A percentile compares a stretch with the other conserved stretches of the same genome.
These are phyloP conservation scores for Bremia lactucae DNA, from an alignment of 352 stramenopile species.

Conservation along the genomic window DNA sequence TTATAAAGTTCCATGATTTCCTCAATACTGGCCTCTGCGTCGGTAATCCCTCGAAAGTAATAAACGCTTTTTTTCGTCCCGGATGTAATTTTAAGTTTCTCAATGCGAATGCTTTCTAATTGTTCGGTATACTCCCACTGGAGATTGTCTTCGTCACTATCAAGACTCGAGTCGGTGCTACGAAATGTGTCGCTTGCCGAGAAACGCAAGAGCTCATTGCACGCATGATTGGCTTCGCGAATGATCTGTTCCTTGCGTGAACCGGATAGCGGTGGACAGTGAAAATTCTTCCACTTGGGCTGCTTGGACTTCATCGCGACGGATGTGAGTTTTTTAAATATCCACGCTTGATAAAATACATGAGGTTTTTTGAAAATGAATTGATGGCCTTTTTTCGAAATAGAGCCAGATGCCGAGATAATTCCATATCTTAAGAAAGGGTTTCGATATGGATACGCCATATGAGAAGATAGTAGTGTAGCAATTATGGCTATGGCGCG, in stretches of 20 bases:
- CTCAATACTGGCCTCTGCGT: constrained; percentile 52
- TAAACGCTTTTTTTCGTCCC: constrained; percentile 48
- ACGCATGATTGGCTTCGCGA: constrained; percentile 60
- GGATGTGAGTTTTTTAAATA: too few relatives aligned
- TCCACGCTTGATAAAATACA: too few relatives aligned
- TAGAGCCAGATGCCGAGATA: too few relatives aligned
- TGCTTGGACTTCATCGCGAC: constrained; percentile 40
- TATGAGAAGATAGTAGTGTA: too few relatives aligned
- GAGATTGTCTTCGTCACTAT: constrained; percentile 30
- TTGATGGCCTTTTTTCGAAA: too few relatives aligned
- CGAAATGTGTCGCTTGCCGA: constrained; percentile 47
- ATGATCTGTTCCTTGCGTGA: constrained; percentile 55
- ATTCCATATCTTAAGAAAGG: too few relatives aligned
- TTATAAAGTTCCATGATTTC: constrained; percentile 69
- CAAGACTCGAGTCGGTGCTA: constrained; percentile 13
- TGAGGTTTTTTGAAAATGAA: too few relatives aligned
- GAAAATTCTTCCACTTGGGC: constrained; percentile 69
- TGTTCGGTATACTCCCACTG: constrained; percentile 70
- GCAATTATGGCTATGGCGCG: too few relatives aligned
- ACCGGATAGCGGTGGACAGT: constrained; percentile 54
- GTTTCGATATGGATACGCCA: too few relatives aligned
- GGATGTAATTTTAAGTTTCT: constrained; percentile 65
- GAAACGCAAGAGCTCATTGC: constrained; percentile 68
- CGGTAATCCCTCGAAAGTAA: constrained; percentile 64
- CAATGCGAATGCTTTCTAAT: constrained; percentile 53